Percentiles rank a stretch among this genome's conserved stretches.
Conservation (phyloP, 345 rosid genomes). For the Triadica sebifera region DNA sequence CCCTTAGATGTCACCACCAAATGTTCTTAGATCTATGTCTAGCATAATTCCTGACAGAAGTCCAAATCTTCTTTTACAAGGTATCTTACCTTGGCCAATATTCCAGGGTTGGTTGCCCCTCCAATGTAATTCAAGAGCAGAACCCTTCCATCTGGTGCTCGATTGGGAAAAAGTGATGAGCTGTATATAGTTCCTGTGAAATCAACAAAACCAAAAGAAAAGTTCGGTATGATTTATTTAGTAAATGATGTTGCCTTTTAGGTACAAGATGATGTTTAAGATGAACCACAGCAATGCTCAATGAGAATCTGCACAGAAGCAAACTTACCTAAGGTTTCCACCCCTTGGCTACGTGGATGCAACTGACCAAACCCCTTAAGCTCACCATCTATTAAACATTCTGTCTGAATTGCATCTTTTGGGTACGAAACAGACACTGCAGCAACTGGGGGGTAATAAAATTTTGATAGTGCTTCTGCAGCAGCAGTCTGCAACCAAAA, state of each 20-base stretch:
- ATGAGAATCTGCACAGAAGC: constrained; percentile 3
- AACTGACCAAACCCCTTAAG: constrained; percentile 96
- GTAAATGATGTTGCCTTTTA: background rate
- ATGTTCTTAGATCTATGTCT: background rate
- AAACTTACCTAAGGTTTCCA: constrained; percentile 82
- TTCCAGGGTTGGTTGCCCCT: constrained; percentile 78
- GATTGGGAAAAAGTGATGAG: constrained; percentile 88
- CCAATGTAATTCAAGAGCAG: constrained; percentile 85
- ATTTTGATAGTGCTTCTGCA: constrained; percentile 71
- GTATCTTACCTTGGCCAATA: constrained; percentile 60
- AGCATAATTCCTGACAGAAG: background rate
- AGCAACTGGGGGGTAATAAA: constrained; percentile 94
- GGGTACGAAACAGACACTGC: constrained; percentile 90
- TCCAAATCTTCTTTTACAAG: background rate
- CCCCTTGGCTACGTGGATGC: constrained; percentile 97
- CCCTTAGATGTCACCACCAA: background rate
- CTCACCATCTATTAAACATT: constrained; percentile 75
- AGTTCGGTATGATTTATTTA: background rate
- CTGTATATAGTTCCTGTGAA: constrained; percentile 83
- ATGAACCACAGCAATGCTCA: background rate
- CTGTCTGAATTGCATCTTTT: constrained; percentile 73
- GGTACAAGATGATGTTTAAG: constrained; percentile 4
- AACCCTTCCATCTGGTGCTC: constrained; percentile 76
- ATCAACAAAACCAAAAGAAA: background rate
- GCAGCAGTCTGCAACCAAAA: constrained; percentile 53